Evolutionary conservation across 2,329 filamentous ascomycete genomes (phyloP).

Genomic region (Trichoderma sp.): DNA sequence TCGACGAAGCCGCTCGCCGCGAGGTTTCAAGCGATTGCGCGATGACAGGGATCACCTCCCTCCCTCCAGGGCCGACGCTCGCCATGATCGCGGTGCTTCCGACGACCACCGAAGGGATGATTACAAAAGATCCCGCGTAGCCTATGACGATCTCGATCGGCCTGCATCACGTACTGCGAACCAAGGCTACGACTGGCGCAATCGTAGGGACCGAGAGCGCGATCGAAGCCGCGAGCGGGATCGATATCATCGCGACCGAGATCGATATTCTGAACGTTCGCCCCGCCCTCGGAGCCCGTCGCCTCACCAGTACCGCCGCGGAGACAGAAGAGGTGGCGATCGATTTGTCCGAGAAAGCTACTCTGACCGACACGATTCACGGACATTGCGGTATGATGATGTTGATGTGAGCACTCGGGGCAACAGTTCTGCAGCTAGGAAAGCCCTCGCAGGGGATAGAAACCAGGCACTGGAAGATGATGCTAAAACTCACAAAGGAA

Average conservation of each 20-base stretch:
- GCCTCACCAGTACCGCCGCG: slow-evolving; percentile 45
- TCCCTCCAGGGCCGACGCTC: slow-evolving; percentile 53
- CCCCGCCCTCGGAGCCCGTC: slow-evolving; percentile 57
- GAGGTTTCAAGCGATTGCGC: slow-evolving; percentile 66
- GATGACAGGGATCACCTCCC: slow-evolving; percentile 64
- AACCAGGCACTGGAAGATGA: slow-evolving; percentile 61
- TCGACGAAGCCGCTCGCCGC: slow-evolving; percentile 60
- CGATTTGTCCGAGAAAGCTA: slow-evolving; percentile 38
- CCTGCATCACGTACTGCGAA: slow-evolving; percentile 46
- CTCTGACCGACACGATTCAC: slow-evolving; percentile 32
- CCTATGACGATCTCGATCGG: slow-evolving; percentile 61
- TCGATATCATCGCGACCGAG: slow-evolving; percentile 39
- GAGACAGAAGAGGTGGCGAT: slow-evolving; percentile 41
- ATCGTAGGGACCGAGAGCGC: slow-evolving; percentile 43
- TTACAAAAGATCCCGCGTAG: slow-evolving; percentile 49
- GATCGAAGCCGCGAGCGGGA: slow-evolving; percentile 35
- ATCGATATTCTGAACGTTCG: slow-evolving; percentile 55
- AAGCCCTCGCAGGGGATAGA: slow-evolving; percentile 60
- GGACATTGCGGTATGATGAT: slow-evolving; percentile 46
- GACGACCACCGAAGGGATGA: slow-evolving; percentile 56
- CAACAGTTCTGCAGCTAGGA: slow-evolving; percentile 63
- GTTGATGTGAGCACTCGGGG: slow-evolving; percentile 45
- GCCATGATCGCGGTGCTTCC: slow-evolving; percentile 63
- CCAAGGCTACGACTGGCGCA: slow-evolving; percentile 54
- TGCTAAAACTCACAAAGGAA: slow-evolving; percentile 67